These are phyloP conservation scores for Globisporangium canariense DNA, from an alignment of 352 stramenopile species.

Conservation along the genomic window DNA sequence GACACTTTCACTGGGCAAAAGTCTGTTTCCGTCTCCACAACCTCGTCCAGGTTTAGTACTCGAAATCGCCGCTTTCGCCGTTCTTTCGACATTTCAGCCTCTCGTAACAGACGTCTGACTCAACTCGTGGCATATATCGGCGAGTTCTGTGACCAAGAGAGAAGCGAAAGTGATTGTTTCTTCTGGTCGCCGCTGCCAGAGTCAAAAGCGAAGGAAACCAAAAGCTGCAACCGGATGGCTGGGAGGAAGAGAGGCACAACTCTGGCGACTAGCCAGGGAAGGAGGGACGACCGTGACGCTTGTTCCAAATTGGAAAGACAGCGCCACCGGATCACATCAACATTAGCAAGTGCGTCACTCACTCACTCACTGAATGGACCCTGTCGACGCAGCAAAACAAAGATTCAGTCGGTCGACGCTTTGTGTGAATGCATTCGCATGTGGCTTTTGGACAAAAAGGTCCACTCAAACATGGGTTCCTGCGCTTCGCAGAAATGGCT, in stretches of 20 bases:
- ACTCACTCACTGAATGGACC: background rate
- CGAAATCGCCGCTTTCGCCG: background rate
- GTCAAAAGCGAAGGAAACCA: too few relatives aligned
- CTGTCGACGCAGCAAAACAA: background rate
- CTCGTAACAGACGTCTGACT: too few relatives aligned
- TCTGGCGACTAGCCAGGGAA: background rate
- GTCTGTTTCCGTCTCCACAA: background rate
- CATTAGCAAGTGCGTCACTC: slow-evolving; percentile 5
- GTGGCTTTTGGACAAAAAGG: background rate
- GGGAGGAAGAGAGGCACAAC: background rate
- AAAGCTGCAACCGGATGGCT: too few relatives aligned
- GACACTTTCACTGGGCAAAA: background rate
- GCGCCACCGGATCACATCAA: background rate
- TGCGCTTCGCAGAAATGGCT: too few relatives aligned
- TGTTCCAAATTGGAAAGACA: slow-evolving; percentile 7
- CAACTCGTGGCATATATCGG: too few relatives aligned
- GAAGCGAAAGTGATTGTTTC: too few relatives aligned
- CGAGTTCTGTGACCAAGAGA: too few relatives aligned
- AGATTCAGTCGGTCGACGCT: background rate
- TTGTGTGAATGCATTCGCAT: background rate
- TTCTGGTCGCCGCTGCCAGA: too few relatives aligned
- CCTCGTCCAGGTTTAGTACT: background rate
- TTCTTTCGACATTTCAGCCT: background rate
- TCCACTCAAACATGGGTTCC: too few relatives aligned
- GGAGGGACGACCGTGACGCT: background rate